Evolutionary conservation across 176 grass and related monocot species (phyloP), one percentile per base, ranked within the genome.

Genomic region (Echinochloa phyllopogon): DNA sequence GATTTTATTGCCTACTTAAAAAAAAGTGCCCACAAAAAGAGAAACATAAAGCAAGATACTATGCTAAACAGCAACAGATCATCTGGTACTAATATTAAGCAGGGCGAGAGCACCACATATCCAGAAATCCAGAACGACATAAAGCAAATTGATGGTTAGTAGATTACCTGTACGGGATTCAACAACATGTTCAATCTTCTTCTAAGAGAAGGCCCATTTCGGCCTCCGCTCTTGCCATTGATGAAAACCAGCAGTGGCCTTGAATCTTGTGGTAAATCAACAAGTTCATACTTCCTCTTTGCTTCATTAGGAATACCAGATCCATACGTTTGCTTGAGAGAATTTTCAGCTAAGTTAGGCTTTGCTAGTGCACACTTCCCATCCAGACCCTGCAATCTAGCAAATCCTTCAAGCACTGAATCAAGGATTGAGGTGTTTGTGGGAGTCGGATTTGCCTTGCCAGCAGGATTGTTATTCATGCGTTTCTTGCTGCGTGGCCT

Each of bases 241-340:
- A 98, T 93, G 87, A 98, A 98, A 88, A 98, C 93, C 81, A 95
- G 93, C 71, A 98, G 83, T 74, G 95, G 95, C 51, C 85, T 91
- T 4, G 62, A 92, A 93, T 95, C 89, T 52, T 87, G 88, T 2
- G 85, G 80, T 87, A 95, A 88, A 75, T 93, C 78, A 60, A 92
- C 85, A 52, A 98, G 73, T 64, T 95, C 83, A 66, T 91, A 95
- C 69, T 90, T 80, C 49, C 65, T 91, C 51, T 78, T 91, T 15
- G 7, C 87, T 51, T 29, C 57, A 82, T 43, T 74, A 64, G 47
- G 49, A 79, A 51, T 68, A 60, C 27, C 67, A 42, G 78, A 82
- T 72, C 75, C 82, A 79, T 42, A 55, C 25, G 81, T 92, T 68
- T 72, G 78, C 9, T 86, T 88, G 60, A 67, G 15, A 83, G 84